Evolutionary conservation across 83 land plant species (phyloP).

Genomic region (Picea abies): DNA sequence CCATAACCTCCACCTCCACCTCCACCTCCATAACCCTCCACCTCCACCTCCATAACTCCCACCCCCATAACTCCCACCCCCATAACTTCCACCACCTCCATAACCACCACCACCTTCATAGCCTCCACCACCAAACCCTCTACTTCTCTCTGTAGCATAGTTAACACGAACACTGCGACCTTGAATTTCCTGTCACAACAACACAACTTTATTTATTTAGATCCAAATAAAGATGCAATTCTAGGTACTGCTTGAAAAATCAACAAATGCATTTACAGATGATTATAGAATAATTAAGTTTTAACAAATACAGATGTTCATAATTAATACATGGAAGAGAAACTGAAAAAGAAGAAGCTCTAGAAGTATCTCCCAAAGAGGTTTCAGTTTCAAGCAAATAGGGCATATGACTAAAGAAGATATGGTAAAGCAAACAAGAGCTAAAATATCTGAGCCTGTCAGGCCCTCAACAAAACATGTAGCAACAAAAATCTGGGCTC

Average conservation of each 20-base stretch:
- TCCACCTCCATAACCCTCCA: neutral
- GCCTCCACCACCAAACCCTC: constrained; percentile 17
- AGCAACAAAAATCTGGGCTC: no score
- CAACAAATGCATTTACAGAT: neutral
- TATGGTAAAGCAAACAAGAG: no score
- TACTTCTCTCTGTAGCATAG: constrained; percentile 24
- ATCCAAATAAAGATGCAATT: neutral
- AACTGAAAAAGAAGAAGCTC: constrained; percentile 27
- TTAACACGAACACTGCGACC: constrained; percentile 31
- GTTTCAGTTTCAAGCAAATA: constrained; percentile 48
- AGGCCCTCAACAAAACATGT: constrained; percentile 27
- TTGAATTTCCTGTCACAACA: constrained; percentile 22
- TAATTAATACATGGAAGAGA: no score
- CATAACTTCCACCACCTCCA: constrained; percentile 1
- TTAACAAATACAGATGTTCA: constrained; percentile 33
- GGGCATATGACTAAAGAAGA: constrained; percentile 12
- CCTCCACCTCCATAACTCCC: constrained; percentile 14
- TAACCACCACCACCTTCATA: constrained; percentile 2
- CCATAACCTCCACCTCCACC: neutral
- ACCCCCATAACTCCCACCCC: neutral
- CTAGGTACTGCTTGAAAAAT: neutral
- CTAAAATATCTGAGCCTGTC: constrained; percentile 44
- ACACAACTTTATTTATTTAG: neutral
- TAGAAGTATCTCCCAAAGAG: constrained; percentile 21
- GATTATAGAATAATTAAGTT: constrained; percentile 25